Evolutionary conservation across 2,329 filamentous ascomycete genomes (phyloP).

Genomic region (Stagonosporopsis cucurbitacearum): DNA sequence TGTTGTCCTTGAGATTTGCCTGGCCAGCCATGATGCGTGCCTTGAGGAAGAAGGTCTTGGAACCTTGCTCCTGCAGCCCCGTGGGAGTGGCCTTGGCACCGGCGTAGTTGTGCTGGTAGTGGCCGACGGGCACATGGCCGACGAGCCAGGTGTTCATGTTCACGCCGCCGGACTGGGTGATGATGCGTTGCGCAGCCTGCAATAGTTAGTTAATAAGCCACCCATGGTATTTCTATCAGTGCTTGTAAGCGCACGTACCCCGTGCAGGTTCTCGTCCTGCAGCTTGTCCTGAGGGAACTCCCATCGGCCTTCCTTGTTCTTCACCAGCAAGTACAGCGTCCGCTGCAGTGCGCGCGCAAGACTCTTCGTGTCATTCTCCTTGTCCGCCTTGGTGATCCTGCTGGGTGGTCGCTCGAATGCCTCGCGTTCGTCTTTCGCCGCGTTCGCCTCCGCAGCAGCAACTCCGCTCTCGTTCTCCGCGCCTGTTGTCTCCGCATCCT

Average conservation of each 20-base stretch:
- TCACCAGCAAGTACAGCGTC: constrained; percentile 88
- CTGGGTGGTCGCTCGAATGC: constrained; percentile 73
- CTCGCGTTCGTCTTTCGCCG: constrained; percentile 59
- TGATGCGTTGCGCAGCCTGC: constrained; percentile 81
- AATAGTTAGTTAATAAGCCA: constrained; percentile 18
- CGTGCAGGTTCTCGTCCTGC: constrained; percentile 76
- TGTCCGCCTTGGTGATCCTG: constrained; percentile 79
- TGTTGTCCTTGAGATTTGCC: constrained; percentile 76
- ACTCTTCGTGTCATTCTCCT: constrained; percentile 74
- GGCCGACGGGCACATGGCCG: constrained; percentile 85
- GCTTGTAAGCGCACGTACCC: constrained; percentile 65
- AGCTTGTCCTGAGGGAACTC: constrained; percentile 79
- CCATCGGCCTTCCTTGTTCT: constrained; percentile 75
- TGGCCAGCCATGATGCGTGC: constrained; percentile 97
- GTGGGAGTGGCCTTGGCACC: constrained; percentile 23
- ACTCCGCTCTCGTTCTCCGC: constrained; percentile 47
- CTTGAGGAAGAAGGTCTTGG: constrained; percentile 96
- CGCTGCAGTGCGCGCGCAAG: constrained; percentile 79
- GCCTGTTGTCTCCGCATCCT: constrained; percentile 71
- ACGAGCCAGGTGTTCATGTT: constrained; percentile 99
- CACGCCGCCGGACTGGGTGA: constrained; percentile 77
- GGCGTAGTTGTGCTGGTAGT: constrained; percentile 68
- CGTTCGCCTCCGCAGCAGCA: constrained; percentile 32
- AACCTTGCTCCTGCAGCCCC: constrained; percentile 61
- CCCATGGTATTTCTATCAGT: not conserved